A percentile compares a stretch with the other conserved stretches of the same genome.
These are phyloP conservation scores for Eutrema salsugineum DNA, from an alignment of 441 rosid species.

Conservation along the genomic window DNA sequence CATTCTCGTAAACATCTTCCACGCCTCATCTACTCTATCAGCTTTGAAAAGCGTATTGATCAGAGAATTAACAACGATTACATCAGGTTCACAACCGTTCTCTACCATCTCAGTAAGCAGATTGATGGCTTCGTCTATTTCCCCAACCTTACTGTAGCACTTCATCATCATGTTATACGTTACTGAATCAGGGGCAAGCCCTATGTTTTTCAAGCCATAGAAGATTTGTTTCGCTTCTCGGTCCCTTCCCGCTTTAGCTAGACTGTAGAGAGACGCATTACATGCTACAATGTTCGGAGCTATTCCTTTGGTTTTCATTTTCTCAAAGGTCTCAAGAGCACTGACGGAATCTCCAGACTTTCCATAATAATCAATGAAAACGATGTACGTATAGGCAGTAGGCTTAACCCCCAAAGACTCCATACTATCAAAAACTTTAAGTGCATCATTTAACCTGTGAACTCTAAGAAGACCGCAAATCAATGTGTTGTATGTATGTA, in stretches of 20 bases:
- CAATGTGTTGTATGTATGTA: slow-evolving; percentile 80
- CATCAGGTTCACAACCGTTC: slow-evolving; percentile 69
- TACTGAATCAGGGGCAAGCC: slow-evolving; percentile 75
- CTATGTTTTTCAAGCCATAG: slow-evolving; percentile 53
- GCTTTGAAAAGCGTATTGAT: slow-evolving; percentile 80
- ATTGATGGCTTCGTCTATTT: slow-evolving; percentile 72
- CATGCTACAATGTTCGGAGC: slow-evolving; percentile 85
- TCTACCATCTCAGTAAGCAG: slow-evolving; percentile 79
- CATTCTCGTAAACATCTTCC: slow-evolving; percentile 73
- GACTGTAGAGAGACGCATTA: slow-evolving; percentile 84
- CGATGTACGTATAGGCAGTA: slow-evolving; percentile 71
- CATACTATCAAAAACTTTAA: slow-evolving; percentile 53
- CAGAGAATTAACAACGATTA: slow-evolving; percentile 72
- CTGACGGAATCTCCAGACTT: slow-evolving; percentile 60
- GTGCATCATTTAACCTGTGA: slow-evolving; percentile 60
- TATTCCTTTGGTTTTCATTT: slow-evolving; percentile 73
- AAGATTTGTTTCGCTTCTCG: slow-evolving; percentile 76
- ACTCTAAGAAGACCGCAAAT: slow-evolving; percentile 73
- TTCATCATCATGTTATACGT: slow-evolving; percentile 98
- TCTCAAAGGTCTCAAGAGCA: slow-evolving; percentile 80
- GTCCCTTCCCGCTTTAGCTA: slow-evolving; percentile 66
- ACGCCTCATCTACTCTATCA: slow-evolving; percentile 71
- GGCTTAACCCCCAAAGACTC: slow-evolving; percentile 65
- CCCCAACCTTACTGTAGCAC: slow-evolving; percentile 76
- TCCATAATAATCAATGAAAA: slow-evolving; percentile 89